Base-by-base conservation (phyloP, 768 basidiomycete species). In the Leccinum imitatum region DNA sequence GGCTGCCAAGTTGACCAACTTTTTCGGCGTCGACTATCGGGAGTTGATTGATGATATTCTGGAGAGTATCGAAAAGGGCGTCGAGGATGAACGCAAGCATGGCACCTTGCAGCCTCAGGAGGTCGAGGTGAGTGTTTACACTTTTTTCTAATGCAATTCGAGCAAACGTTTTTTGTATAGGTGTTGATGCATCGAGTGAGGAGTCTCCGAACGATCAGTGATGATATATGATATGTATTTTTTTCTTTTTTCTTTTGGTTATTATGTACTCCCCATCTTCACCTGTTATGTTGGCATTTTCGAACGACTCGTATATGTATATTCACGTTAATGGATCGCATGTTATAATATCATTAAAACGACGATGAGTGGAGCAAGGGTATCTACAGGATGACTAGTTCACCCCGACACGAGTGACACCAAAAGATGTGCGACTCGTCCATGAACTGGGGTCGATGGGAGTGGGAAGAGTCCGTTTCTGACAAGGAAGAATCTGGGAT, bases 341-440 rank as follows among this genome's bases (percentile, higher is more conserved):
- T 59, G 60, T 64, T 54, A 41, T 41, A 61, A 61, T 64, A 63
- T 48, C 53, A 31, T 60, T 35, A 30, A 33, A 44, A 56, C 1
- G 39, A 33, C 19, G 31, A 25, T 3, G 23, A 27, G 19, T 6
- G 2, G 15, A 55, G 46, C 51, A 11, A 11, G 35, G 61, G 57
- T 65, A 71, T 72, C 64, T 19, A 74, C 59, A 94, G 75, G 61
- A 93, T 85, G 44, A 94, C 89, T 44, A 93, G 75, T 72, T 94
- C 91, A 51, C 91, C 91, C 53, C 77, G 79, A 79, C 91, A 94
- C 19, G 89, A 84, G 68, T 86, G 82, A 75, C 91, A 94, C 91
- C 92, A 94, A 76, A 94, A 93, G 17, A 94, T 84, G 70, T 93
- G 91, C 27, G 91, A 86, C 65, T 93, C 91, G 67, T 94, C 92